Percentiles rank a stretch among this genome's conserved stretches.
Evolutionary conservation across 495 filamentous ascomycete species (phyloP).

Genomic region (Opeltia flavorubescens): DNA sequence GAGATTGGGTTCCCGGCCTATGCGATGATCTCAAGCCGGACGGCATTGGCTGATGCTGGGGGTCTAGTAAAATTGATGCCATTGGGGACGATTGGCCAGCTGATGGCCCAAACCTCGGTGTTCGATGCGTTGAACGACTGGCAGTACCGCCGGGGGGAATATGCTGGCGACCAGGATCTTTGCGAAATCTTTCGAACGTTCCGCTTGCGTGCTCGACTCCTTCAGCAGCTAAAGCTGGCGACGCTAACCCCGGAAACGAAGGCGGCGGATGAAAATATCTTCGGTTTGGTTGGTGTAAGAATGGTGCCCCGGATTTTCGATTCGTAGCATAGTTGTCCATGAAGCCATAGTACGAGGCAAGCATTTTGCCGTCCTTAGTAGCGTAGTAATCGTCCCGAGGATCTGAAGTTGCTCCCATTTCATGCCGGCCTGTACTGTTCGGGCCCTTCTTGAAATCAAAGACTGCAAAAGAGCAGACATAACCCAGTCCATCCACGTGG

Average conservation of each 20-base stretch:
- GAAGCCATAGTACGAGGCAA: conserved; percentile 86
- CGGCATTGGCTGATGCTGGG: conserved; percentile 66
- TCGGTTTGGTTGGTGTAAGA: conserved; percentile 32
- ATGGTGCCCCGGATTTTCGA: conserved; percentile 38
- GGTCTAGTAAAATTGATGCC: conserved; percentile 65
- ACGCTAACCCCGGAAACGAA: conserved; percentile 55
- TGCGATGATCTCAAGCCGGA: conserved; percentile 32
- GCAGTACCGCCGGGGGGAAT: conserved; percentile 21
- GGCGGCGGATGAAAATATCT: conserved; percentile 65
- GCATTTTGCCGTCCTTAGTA: conserved; percentile 94
- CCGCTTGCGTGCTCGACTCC: conserved; percentile 22
- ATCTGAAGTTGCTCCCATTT: conserved; percentile 35
- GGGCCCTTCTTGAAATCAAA: conserved; percentile 87
- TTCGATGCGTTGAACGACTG: conserved; percentile 14
- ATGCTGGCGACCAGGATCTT: conserved; percentile 3
- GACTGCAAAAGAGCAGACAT: conserved; percentile 94
- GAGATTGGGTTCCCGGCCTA: conserved; percentile 34
- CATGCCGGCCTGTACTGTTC: conserved; percentile 34
- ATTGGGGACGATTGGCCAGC: conserved; percentile 23
- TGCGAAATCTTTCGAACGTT: not conserved
- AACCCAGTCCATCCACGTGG: conserved; percentile 89
- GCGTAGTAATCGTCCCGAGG: conserved; percentile 84
- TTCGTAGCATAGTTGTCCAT: conserved; percentile 74
- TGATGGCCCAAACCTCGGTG: conserved; percentile 18
- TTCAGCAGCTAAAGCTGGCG: conserved; percentile 43